Evolutionary conservation across 495 filamentous ascomycete species (phyloP).

Genomic region (Penicillium soppii): DNA sequence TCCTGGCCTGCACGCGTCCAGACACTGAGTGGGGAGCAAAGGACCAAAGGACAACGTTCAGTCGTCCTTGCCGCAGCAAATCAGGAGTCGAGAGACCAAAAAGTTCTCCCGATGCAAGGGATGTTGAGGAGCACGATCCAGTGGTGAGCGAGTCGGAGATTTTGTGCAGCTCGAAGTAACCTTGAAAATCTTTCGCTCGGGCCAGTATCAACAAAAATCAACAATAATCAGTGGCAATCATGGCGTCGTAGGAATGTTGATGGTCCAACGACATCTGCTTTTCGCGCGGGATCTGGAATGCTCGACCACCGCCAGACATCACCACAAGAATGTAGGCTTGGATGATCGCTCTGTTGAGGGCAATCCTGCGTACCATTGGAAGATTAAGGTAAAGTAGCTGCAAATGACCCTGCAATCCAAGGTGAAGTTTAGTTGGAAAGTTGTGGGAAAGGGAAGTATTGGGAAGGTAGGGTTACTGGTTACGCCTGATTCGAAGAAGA

Average conservation of each 20-base stretch:
- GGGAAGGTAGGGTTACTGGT: slow-evolving; percentile 18
- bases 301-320: slow-evolving; percentile 14
- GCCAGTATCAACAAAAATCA: slow-evolving; percentile 24
- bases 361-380: slow-evolving; percentile 1
- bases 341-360: slow-evolving; percentile 13
- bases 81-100: slow-evolving; percentile 43
- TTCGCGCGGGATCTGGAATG: slow-evolving; percentile 29
- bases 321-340: slow-evolving; percentile 38
- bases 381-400: slow-evolving; percentile 13
- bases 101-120: slow-evolving; percentile 42
- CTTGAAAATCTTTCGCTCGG: slow-evolving; percentile 15
- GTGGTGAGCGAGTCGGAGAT: slow-evolving; percentile 43
- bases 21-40: slow-evolving; percentile 24
- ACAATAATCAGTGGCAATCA: slow-evolving; percentile 27
- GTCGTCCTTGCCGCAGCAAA: slow-evolving; percentile 41
- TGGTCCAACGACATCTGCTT: slow-evolving; percentile 23
- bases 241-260: slow-evolving; percentile 38
- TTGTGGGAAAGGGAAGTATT: slow-evolving; percentile 13
- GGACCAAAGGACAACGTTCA: slow-evolving; percentile 24
- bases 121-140: slow-evolving; percentile 39
- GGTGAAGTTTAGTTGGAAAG: slow-evolving; percentile 8
- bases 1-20: slow-evolving; percentile 36
- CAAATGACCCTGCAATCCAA: slow-evolving; percentile 19
- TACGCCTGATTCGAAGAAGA: slow-evolving; percentile 18
- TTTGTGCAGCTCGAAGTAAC: slow-evolving; percentile 34